Evolutionary conservation across 169 alveolate species (phyloP).

Genomic region (Cryptosporidium ryanae): DNA sequence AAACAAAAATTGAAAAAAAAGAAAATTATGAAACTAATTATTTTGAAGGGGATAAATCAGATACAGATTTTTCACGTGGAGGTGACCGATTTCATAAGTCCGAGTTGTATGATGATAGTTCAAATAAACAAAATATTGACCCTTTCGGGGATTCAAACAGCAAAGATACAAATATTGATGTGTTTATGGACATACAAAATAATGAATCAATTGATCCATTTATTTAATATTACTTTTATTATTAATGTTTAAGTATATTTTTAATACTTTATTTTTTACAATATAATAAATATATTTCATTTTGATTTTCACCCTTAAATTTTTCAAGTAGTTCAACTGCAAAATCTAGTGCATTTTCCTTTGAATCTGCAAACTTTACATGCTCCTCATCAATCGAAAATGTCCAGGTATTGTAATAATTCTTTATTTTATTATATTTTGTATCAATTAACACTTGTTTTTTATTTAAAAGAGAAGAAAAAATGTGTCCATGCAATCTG

Average conservation of each 20-base stretch:
- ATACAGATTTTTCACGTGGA: background rate
- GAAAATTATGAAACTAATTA: background rate
- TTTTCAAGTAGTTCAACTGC: slow-evolving; percentile 9
- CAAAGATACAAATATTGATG: background rate
- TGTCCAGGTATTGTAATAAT: slow-evolving; percentile 67
- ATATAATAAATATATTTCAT: slow-evolving; percentile 5
- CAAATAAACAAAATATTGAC: background rate
- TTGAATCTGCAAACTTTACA: slow-evolving; percentile 28
- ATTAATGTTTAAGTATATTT: background rate
- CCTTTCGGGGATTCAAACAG: background rate
- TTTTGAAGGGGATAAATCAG: background rate
- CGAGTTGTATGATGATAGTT: background rate
- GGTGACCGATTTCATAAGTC: no score
- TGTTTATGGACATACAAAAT: background rate
- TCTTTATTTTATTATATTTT: slow-evolving; percentile 38
- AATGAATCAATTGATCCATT: slow-evolving; percentile 40
- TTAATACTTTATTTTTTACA: slow-evolving; percentile 6
- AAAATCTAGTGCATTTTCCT: slow-evolving; percentile 30
- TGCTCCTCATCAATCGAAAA: slow-evolving; percentile 26
- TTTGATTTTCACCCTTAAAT: background rate
- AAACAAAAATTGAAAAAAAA: background rate
- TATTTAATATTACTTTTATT: background rate
- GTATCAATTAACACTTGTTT: slow-evolving; percentile 67
- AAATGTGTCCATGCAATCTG: slow-evolving; percentile 74
- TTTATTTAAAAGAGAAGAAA: slow-evolving; percentile 49